Conservation (phyloP, 2,329 filamentous ascomycete species). For the Amylocarpus encephaloides region DNA sequence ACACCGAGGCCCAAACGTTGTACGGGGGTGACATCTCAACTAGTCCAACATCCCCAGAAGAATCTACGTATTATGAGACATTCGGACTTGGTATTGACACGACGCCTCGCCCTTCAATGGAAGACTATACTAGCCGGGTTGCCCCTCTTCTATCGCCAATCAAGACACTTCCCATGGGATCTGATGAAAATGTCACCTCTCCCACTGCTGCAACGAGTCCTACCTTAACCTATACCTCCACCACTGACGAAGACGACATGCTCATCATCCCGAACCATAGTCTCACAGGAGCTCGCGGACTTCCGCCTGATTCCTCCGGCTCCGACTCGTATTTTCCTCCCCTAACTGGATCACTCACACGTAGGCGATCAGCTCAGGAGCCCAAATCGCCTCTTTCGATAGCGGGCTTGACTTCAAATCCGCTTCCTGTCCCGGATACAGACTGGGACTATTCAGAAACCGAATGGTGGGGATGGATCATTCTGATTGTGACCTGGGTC, state of each 20-base stretch:
- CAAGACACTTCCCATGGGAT: constrained; percentile 29
- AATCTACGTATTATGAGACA: constrained; percentile 17
- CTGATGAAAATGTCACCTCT: constrained; percentile 25
- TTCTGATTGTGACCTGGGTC: constrained; percentile 84
- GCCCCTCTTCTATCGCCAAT: constrained; percentile 24
- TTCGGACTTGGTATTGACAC: constrained; percentile 44
- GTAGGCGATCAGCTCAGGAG: constrained; percentile 27
- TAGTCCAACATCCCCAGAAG: constrained; percentile 25
- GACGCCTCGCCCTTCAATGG: constrained; percentile 42
- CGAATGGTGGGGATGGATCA: constrained; percentile 96
- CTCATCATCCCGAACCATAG: constrained; percentile 53
- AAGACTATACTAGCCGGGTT: constrained; percentile 37
- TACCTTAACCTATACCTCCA: constrained; percentile 59
- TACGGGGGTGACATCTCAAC: constrained; percentile 16
- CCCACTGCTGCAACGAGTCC: constrained; percentile 42
- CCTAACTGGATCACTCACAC: constrained; percentile 32
- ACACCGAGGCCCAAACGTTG: constrained; percentile 25
- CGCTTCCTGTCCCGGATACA: constrained; percentile 40
- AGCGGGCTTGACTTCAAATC: constrained; percentile 44
- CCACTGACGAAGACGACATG: constrained; percentile 78
- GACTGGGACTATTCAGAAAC: constrained; percentile 92
- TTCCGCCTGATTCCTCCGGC: constrained; percentile 43
- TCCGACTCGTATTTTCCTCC: constrained; percentile 58
- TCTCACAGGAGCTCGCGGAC: constrained; percentile 37
- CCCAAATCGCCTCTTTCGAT: constrained; percentile 56